Base-by-base conservation (phyloP, 2,329 filamentous ascomycete species). In the Capronia americana region DNA sequence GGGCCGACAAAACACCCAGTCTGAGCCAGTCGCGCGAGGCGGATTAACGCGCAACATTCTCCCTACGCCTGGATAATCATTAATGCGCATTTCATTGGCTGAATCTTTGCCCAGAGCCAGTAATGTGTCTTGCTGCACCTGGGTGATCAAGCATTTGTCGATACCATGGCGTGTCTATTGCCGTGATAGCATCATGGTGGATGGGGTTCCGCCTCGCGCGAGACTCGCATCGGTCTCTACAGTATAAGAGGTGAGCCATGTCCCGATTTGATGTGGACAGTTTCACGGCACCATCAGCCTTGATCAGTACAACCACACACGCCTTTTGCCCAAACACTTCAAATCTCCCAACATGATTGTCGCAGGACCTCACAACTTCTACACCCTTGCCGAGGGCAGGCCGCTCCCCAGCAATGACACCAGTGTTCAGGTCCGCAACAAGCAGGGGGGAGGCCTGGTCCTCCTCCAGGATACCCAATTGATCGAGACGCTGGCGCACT, bases 401-500 rank as follows among this genome's bases (percentile, higher is more conserved):
- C 69, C 69, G 23, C 65, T 64, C 6, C 63, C 67, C 10, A 58
- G 69, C 14, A 70, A 69, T 55, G 69, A 71, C 51, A 68, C 67
- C n/a, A 61, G 53, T 44, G 67, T 64, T 12, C 67, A 69, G 50
- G 57, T 70, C 11, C 56, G 44, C 14, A 71, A 58, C 56, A 57
- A 53, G 30, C 51, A 61, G 1, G 65, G 64, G 14, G 75, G 75
- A 20, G 81, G 82, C 8, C 75, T 85, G 4, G 77, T 79, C 1
- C 75, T 84, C 1, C 77, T 88, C 0, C 81, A 85, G 66, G 85
- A 88, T 71, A 87, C 85, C n/a, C 85, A 87, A 59, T 73, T 89
- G n/a, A 84, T 89, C 64, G 86, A 88, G 68, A 82, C 85, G 0
- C 76, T 89, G 0, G 82, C 87, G 1, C 86, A 88, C 72, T 89